Base-by-base conservation (phyloP, 164 flowering plant species). In the Santalum album region DNA sequence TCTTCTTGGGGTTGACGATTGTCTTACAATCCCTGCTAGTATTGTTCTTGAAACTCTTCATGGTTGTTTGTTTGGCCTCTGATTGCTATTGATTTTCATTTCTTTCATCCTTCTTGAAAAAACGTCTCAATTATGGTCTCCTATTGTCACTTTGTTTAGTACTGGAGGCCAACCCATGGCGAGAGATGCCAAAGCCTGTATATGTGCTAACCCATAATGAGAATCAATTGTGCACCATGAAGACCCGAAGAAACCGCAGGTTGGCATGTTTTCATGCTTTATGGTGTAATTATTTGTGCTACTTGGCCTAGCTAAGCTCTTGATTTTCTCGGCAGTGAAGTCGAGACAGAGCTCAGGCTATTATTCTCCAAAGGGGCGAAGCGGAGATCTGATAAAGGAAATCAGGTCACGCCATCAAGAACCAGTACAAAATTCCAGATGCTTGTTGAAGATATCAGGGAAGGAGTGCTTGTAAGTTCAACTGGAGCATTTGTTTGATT, bases 221-320 rank as follows among this genome's bases (percentile, higher is more conserved):
- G 66, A 94, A 94, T 69, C 92, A 82, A 58, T 58, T 89, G 51
- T 94, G 96, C 71, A 94, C 99, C 1, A 94, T 94, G 99, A 94
- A 84, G 74, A 94, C 96, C 46, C 73, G 97, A 56, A 80, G 83
- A 71, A 82, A 66, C 63, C 86, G 87, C 72, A 94, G 99, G 99
- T 89, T 63, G 62, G 15, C 26, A 55, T 43, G 11, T 12, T 52
- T 36, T 50, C 22, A 7, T 50, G 18, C 25, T 17, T 21, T 38
- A 50, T 32, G 25, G 3, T 29, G 35, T 25, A 22, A 20, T 7
- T 12, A 19, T 3, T 25, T 46, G 1, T 57, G 18, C 5, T 24
- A 44, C 14, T 45, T 61, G 53, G 56, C 14, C 25, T 24, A 1
- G 7, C 34, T 61, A 12, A 49, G 17, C 34, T 29, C 4, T 9